Evolutionary conservation across 176 grass and related monocot species (phyloP).

Genomic region (Musa beccarii): DNA sequence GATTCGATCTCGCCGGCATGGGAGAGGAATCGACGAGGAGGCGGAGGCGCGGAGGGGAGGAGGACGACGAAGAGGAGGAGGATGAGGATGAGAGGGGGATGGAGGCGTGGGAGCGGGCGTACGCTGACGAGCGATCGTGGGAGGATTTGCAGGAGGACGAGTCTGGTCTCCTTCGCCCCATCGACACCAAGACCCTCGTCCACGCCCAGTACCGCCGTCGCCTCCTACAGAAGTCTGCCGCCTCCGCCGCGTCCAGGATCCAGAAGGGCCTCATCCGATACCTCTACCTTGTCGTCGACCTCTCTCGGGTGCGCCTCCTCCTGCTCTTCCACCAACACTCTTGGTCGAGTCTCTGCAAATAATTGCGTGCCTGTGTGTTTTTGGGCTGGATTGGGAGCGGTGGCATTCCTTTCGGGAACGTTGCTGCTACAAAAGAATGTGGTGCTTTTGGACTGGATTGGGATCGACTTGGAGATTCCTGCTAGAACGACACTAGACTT

Average conservation of each 20-base stretch:
- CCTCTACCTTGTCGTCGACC: conserved; percentile 83
- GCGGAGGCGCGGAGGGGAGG: conserved; percentile 15
- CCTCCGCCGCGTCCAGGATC: conserved; percentile 38
- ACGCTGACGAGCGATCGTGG: conserved; percentile 97
- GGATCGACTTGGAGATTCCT: neutral
- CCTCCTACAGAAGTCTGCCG: conserved; percentile 56
- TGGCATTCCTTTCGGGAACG: neutral
- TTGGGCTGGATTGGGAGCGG: neutral
- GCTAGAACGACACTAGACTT: neutral
- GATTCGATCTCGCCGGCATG: conserved; percentile 13
- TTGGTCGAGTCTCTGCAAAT: neutral
- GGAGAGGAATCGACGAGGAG: conserved; percentile 22
- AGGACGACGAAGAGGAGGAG: conserved; percentile 63
- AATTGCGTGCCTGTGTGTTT: neutral
- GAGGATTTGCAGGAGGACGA: conserved; percentile 96
- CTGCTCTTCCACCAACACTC: neutral
- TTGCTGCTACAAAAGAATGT: too few relatives aligned
- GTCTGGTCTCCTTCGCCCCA: conserved; percentile 71
- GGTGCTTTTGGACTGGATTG: too few relatives aligned
- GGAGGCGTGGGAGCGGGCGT: conserved; percentile 92
- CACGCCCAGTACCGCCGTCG: conserved; percentile 87
- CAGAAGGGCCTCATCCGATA: conserved; percentile 97
- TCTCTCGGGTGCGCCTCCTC: conserved; percentile 51
- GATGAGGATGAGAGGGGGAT: conserved; percentile 41
- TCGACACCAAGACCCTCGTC: conserved; percentile 82